phyloP scores from a whole-genome alignment of 1,139 yeast genomes.

The Blastobotrys persicus region DNA sequence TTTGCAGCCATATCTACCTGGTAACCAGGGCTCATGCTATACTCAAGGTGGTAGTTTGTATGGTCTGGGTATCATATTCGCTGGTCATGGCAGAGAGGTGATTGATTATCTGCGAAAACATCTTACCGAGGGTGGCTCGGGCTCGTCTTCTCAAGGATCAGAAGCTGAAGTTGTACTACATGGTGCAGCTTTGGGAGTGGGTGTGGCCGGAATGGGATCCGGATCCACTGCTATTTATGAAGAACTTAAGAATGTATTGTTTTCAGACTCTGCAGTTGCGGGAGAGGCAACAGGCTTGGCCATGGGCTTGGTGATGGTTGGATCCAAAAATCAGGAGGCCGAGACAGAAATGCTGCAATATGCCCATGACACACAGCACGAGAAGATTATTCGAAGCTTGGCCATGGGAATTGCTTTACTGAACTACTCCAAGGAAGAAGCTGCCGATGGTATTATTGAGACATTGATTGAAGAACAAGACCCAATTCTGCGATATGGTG shows the following conservation, averaged over 20 bases:
- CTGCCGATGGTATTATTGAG: conserved; percentile 71
- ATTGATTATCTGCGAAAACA: conserved; percentile 74
- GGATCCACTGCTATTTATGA: conserved; percentile 73
- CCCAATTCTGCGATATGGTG: conserved; percentile 90
- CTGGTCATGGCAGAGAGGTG: conserved; percentile 93
- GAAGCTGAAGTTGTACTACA: conserved; percentile 87
- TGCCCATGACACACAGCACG: conserved; percentile 95
- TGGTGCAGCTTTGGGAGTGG: conserved; percentile 94
- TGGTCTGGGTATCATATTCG: conserved; percentile 90
- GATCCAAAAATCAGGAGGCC: conserved; percentile 76
- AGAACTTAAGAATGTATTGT: conserved; percentile 78
- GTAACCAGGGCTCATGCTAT: conserved; percentile 60
- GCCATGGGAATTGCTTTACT: conserved; percentile 87
- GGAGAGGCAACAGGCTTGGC: conserved; percentile 97
- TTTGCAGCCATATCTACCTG: conserved; percentile 89
- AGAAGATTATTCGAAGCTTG: conserved; percentile 87
- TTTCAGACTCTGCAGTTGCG: conserved; percentile 87
- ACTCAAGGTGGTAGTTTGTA: conserved; percentile 95
- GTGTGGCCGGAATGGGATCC: conserved; percentile 96
- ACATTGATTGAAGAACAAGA: conserved; percentile 71
- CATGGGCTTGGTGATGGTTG: conserved; percentile 95
- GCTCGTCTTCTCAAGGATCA: conserved; percentile 50
- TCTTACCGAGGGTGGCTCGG: conserved; percentile 58
- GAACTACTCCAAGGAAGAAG: conserved; percentile 81
- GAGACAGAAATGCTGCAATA: conserved; percentile 82